Percentiles rank a stretch among this genome's conserved stretches.
Conservation (phyloP, 768 basidiomycete genomes). For the Hygrocybe coccinea region DNA sequence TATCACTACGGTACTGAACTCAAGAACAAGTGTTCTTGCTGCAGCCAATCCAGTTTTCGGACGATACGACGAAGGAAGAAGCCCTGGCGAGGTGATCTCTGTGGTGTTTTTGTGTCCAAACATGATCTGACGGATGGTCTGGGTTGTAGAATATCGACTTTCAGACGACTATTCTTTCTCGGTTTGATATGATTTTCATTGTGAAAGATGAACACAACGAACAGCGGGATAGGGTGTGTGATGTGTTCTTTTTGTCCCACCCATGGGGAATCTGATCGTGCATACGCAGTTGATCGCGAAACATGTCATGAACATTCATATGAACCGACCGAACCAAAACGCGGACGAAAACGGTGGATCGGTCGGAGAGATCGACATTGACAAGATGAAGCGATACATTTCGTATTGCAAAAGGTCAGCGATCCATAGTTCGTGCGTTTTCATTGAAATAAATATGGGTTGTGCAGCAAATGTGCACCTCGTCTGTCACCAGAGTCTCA, state of each 20-base stretch:
- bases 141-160: slow-evolving; percentile 81
- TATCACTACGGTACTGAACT: slow-evolving; percentile 96
- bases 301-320: slow-evolving; percentile 98
- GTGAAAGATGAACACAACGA: slow-evolving; percentile 98
- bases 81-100: slow-evolving; percentile 77
- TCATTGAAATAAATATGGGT: background rate
- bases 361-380: slow-evolving; percentile 87
- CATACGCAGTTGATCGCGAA: slow-evolving; percentile 77
- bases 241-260: too few species aligned
- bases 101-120: background rate
- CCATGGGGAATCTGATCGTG: background rate
- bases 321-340: slow-evolving; percentile 77
- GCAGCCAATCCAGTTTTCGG: slow-evolving; percentile 99
- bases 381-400: slow-evolving; percentile 98
- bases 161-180: slow-evolving; percentile 95
- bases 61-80: slow-evolving; percentile 92
- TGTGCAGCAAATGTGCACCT: slow-evolving; percentile 86
- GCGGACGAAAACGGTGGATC: slow-evolving; percentile 59
- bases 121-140: background rate
- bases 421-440: background rate
- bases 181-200: slow-evolving; percentile 99
- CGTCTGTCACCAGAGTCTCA: slow-evolving; percentile 89
- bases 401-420: slow-evolving; percentile 90
- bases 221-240: slow-evolving; percentile 73
- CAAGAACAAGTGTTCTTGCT: slow-evolving; percentile 90